Evolutionary conservation across 208 protist genomes (phyloP).

Genomic region (Acanthamoeba royreba): DNA sequence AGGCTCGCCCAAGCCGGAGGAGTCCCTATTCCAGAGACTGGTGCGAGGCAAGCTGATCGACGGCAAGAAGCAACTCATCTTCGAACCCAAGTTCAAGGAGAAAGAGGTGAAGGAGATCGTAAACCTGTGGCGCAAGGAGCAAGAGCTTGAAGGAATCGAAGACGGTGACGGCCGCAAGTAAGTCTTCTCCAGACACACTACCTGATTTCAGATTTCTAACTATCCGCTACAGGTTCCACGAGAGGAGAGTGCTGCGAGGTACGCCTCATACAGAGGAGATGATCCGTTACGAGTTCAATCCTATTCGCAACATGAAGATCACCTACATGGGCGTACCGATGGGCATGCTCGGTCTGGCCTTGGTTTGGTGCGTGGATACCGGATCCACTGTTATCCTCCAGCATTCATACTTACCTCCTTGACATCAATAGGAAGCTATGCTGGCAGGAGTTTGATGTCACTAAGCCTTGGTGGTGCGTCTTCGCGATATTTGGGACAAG

Average conservation of each 20-base stretch:
- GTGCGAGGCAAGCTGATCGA: background rate
- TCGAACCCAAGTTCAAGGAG: constrained; percentile 1
- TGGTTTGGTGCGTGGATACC: background rate
- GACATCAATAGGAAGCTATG: background rate
- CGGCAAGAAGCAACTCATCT: background rate
- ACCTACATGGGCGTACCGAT: background rate
- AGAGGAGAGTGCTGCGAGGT: background rate
- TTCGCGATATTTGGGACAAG: background rate
- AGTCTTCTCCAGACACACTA: background rate
- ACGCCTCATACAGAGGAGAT: constrained; percentile 9
- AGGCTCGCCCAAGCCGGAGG: background rate
- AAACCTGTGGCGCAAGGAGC: background rate
- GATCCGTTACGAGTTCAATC: constrained; percentile 25
- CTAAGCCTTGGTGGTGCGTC: background rate
- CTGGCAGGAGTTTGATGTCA: background rate
- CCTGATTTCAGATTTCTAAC: background rate
- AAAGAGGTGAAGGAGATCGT: constrained; percentile 12
- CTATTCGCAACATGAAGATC: constrained; percentile 46
- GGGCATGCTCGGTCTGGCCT: background rate
- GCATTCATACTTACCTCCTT: background rate
- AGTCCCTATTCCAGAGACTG: background rate
- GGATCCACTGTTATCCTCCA: background rate
- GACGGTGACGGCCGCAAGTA: background rate
- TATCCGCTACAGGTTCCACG: background rate
- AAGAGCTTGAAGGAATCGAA: background rate